Conservation (phyloP, 768 basidiomycete genomes). For the Kwoniella sp. region DNA sequence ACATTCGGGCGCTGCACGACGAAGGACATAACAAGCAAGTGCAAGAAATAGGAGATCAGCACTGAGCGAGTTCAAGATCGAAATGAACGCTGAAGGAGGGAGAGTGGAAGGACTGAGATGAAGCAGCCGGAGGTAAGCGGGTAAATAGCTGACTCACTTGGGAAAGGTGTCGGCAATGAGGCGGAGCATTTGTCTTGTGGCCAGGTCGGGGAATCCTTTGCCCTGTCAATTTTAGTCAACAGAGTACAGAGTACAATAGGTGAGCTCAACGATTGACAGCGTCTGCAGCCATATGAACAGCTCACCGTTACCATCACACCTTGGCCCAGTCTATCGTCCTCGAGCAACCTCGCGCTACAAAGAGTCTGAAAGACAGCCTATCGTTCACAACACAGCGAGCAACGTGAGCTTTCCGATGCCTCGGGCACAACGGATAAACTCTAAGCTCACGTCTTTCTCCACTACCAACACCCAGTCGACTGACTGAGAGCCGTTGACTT, state of each 20-base stretch:
- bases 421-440: neutral
- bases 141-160: too few species aligned
- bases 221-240: too few species aligned
- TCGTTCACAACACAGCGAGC: neutral
- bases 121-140: too few species aligned
- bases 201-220: conserved; percentile 94
- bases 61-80: too few species aligned
- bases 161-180: conserved; percentile 69
- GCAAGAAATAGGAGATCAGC: too few species aligned
- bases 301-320: conserved; percentile 79
- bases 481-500: conserved; percentile 58
- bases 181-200: conserved; percentile 81
- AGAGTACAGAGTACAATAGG: too few species aligned
- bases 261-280: too few species aligned
- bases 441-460: conserved; percentile 79
- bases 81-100: neutral
- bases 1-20: conserved; percentile 72
- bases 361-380: conserved; percentile 95
- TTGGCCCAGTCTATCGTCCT: conserved; percentile 62
- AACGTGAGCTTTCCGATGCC: neutral
- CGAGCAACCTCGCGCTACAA: conserved; percentile 63
- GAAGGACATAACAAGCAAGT: too few species aligned
- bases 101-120: too few species aligned
- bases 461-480: conserved; percentile 80
- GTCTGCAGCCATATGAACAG: too few species aligned